These are phyloP conservation scores for Setomelanomma holmii DNA, from an alignment of 2,329 filamentous ascomycete species.

Conservation along the genomic window DNA sequence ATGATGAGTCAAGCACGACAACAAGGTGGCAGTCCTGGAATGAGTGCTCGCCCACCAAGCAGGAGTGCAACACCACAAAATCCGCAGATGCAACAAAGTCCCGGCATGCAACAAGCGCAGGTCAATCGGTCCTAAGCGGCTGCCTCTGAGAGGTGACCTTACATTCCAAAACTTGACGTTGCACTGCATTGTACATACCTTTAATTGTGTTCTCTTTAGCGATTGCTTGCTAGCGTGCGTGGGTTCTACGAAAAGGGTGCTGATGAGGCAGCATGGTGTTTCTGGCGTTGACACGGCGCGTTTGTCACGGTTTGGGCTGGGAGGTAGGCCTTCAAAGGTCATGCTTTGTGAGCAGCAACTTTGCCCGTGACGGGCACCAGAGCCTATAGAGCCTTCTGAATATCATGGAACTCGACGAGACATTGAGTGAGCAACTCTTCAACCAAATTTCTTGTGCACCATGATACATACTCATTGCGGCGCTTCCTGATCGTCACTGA, in stretches of 20 bases:
- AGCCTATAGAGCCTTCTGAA: not conserved
- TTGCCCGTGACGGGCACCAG: not conserved
- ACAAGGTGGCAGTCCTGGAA: slow-evolving; percentile 40
- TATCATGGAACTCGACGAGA: not conserved
- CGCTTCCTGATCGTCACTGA: too few relatives aligned
- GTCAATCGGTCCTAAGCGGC: slow-evolving; percentile 24
- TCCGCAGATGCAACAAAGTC: slow-evolving; percentile 44
- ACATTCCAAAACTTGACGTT: slow-evolving; percentile 20
- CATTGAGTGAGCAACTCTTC: too few relatives aligned
- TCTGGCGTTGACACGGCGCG: not conserved
- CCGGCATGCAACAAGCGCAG: slow-evolving; percentile 43
- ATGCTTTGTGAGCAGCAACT: not conserved
- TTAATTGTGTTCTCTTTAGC: slow-evolving; percentile 32
- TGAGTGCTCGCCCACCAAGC: slow-evolving; percentile 42
- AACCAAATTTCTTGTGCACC: too few relatives aligned
- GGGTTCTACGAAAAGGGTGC: slow-evolving; percentile 2
- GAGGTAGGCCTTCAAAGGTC: not conserved
- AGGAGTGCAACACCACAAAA: slow-evolving; percentile 50
- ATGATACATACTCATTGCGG: too few relatives aligned
- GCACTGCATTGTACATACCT: slow-evolving; percentile 40
- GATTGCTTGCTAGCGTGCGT: slow-evolving; percentile 19
- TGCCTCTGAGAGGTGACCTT: slow-evolving; percentile 24
- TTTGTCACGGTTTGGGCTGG: not conserved
- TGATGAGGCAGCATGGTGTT: not conserved
- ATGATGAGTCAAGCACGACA: slow-evolving; percentile 46